Conservation (phyloP, 2,329 filamentous ascomycete species). For the Aspergillus ustus region DNA sequence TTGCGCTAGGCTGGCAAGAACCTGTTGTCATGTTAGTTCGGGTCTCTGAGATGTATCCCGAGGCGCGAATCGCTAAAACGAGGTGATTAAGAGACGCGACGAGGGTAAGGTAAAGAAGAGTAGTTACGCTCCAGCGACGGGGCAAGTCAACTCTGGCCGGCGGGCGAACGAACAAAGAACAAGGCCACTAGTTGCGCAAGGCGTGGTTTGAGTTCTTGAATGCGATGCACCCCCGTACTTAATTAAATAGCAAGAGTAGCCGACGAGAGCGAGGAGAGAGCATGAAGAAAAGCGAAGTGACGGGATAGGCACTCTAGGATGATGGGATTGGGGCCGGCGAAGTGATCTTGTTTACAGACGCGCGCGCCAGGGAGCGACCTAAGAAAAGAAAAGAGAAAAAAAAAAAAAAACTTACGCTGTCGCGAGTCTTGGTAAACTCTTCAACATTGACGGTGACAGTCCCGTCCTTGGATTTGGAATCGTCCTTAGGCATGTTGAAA, state of each 20-base stretch:
- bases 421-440: slow-evolving; percentile 78
- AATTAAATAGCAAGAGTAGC: background rate
- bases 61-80: slow-evolving; percentile 3
- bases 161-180: background rate
- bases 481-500: slow-evolving; percentile 54
- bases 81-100: slow-evolving; percentile 19
- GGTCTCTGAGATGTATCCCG: slow-evolving; percentile 5
- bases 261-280: background rate
- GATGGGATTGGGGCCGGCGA: slow-evolving; percentile 9
- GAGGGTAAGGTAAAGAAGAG: slow-evolving; percentile 9
- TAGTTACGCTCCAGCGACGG: slow-evolving; percentile 9
- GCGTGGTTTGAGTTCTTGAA: background rate
- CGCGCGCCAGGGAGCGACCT: background rate
- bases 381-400: slow-evolving; percentile 17
- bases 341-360: slow-evolving; percentile 8
- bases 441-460: slow-evolving; percentile 62
- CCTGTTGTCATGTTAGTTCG: slow-evolving; percentile 52
- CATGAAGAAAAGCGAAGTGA: background rate
- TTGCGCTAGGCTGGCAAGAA: slow-evolving; percentile 76
- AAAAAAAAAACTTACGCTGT: slow-evolving; percentile 68
- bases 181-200: background rate
- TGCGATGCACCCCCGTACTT: background rate
- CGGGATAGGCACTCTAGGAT: slow-evolving; percentile 9
- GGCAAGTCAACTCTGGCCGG: background rate
- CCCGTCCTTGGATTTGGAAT: slow-evolving; percentile 40